These are phyloP conservation scores for Cystobasidium ongulense DNA, from an alignment of 768 basidiomycete species.

Conservation along the genomic window DNA sequence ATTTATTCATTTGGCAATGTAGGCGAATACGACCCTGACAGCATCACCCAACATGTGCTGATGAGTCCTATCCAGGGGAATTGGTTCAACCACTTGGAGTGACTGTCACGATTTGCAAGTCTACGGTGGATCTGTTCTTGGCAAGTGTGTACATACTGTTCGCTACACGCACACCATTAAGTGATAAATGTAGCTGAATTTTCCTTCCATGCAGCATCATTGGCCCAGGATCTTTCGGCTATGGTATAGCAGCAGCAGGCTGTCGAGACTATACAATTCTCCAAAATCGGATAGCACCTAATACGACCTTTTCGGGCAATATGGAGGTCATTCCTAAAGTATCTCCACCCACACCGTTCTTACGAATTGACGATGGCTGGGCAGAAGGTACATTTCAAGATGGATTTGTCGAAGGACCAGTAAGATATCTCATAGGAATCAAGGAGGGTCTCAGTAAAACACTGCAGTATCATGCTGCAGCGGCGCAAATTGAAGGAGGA, in stretches of 20 bases:
- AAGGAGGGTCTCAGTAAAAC: slow-evolving; percentile 37
- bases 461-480: slow-evolving; percentile 35
- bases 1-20: slow-evolving; percentile 47
- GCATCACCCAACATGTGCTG: no score
- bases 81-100: slow-evolving; percentile 48
- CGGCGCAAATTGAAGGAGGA: background rate
- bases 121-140: slow-evolving; percentile 45
- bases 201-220: slow-evolving; percentile 36
- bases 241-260: slow-evolving; percentile 47
- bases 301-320: slow-evolving; percentile 36
- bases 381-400: slow-evolving; percentile 35
- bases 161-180: background rate
- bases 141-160: slow-evolving; percentile 39
- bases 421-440: slow-evolving; percentile 40
- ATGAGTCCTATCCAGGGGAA: slow-evolving; percentile 25
- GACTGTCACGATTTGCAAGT: slow-evolving; percentile 46
- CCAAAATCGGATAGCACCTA: slow-evolving; percentile 43
- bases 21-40: slow-evolving; percentile 33
- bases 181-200: no score
- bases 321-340: slow-evolving; percentile 32
- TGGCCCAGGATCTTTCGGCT: slow-evolving; percentile 48
- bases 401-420: slow-evolving; percentile 39
- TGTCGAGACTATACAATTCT: slow-evolving; percentile 45
- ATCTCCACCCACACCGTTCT: slow-evolving; percentile 39
- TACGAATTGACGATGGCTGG: slow-evolving; percentile 34